Base-by-base conservation (phyloP, 139 green algal species). In the Parachlorella kessleri region DNA sequence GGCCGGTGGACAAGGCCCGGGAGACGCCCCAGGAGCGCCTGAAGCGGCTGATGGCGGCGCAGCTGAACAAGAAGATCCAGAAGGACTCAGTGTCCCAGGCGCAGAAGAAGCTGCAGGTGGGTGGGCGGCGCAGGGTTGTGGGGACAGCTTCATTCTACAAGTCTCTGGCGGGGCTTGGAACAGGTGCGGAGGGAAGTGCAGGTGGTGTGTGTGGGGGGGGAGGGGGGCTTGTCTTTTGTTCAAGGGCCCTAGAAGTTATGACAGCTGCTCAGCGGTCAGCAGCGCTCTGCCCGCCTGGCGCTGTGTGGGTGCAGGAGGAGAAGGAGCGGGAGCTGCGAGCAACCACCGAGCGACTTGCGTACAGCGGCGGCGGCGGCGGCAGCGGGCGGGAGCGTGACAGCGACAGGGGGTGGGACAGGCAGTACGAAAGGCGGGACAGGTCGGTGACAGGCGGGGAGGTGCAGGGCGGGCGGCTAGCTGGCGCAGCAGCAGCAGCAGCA, bases 1-100 rank as follows among this genome's bases (percentile, higher is more conserved):
- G 33, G 8, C 48, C 74, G 1, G 40, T 80, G n/a, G 73, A 77
- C 73, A 70, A 70, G 48, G 48, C 35, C 79, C 90, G 88, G 55
- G 92, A 96, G 84, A 95, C 90, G 39, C 88, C 92, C 1, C 80
- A 89, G 76, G 90, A 96, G 87, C 85, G 92, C 24, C 74, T 96
- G 35, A 94, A 94, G 86, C 90, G 92, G 8, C 85, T 96, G 53
- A 92, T 93, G 83, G 84, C 85, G n/a, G 90, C 91, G 4, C 92
- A 96, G 85, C 77, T 96, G 26, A 93, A 91, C 84, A 95, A 94
- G 81, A 85, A 91, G 70, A 80, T 88, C 3, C 76, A 87, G 38
- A 92, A 92, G 78, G 92, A 95, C 75, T 79, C 70, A 14, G 21
- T 94, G 59, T 81, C 72, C 14, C 71, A 59, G 4, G 70, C 84